These are phyloP conservation scores for Apiospora kogelbergensis DNA, from an alignment of 2,329 filamentous ascomycete genomes.

Conservation along the genomic window DNA sequence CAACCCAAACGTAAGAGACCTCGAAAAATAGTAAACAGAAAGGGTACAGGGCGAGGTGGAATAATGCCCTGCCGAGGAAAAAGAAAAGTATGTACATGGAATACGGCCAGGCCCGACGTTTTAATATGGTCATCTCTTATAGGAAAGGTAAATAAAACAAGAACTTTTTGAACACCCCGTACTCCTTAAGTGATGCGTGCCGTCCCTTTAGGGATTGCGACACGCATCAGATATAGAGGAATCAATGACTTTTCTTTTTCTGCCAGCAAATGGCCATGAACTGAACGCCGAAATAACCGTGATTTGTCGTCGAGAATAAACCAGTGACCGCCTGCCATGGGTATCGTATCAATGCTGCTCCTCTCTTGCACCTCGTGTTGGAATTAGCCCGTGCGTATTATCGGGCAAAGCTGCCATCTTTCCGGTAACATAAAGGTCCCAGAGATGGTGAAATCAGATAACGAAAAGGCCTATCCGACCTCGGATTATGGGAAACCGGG, in stretches of 20 bases:
- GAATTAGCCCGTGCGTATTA: background rate
- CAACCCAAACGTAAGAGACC: background rate
- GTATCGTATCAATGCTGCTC: constrained; percentile 6
- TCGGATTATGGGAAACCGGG: background rate
- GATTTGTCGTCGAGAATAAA: constrained; percentile 4
- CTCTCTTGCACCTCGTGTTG: background rate
- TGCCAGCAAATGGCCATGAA: background rate
- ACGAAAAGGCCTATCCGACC: background rate
- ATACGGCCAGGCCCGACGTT: background rate
- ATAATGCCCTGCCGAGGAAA: background rate
- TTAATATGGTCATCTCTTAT: background rate
- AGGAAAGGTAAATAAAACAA: background rate
- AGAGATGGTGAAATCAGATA: background rate
- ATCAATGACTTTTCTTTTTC: constrained; percentile 6
- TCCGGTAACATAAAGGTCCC: background rate
- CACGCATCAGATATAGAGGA: background rate
- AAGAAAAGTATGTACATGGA: background rate
- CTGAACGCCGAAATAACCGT: constrained; percentile 1
- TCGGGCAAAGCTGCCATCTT: background rate
- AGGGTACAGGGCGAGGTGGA: background rate
- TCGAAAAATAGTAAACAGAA: background rate
- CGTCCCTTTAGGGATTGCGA: constrained; percentile 12
- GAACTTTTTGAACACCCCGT: constrained; percentile 3
- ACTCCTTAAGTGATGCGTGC: background rate
- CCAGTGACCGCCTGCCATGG: constrained; percentile 10